Evolutionary conservation across 805 yeast genomes (phyloP).

Genomic region (Suhomyces xylopsoci): DNA sequence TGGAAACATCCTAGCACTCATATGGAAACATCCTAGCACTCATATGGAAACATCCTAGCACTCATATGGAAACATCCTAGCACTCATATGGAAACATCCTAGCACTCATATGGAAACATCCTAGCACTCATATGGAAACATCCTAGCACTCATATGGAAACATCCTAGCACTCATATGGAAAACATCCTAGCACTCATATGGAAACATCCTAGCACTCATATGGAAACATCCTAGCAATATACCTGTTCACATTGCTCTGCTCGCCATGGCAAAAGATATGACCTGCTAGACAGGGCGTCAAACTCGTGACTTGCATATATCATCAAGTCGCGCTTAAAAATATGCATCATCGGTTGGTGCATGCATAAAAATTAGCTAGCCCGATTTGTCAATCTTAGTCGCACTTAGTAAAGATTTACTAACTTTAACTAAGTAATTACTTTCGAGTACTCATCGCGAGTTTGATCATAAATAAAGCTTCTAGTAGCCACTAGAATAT

Average conservation of each 20-base stretch:
- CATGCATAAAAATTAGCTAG: not conserved
- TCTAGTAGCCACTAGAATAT: not conserved
- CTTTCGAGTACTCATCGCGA: not conserved
- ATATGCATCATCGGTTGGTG: not conserved
- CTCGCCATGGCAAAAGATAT: not conserved
- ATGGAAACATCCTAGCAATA: no score
- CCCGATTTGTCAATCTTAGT: not conserved
- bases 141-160: no score
- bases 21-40: no score
- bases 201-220: no score
- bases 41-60: no score
- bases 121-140: no score
- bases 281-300: not conserved
- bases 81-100: no score
- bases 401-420: not conserved
- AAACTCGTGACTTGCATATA: not conserved
- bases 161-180: not conserved
- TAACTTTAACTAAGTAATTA: not conserved
- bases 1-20: no score
- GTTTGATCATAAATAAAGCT: not conserved
- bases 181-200: not conserved
- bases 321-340: not conserved
- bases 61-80: no score
- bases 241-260: not conserved
- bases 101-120: no score